Conservation (phyloP, 2,329 filamentous ascomycete genomes). For the Penicillium sp. region DNA sequence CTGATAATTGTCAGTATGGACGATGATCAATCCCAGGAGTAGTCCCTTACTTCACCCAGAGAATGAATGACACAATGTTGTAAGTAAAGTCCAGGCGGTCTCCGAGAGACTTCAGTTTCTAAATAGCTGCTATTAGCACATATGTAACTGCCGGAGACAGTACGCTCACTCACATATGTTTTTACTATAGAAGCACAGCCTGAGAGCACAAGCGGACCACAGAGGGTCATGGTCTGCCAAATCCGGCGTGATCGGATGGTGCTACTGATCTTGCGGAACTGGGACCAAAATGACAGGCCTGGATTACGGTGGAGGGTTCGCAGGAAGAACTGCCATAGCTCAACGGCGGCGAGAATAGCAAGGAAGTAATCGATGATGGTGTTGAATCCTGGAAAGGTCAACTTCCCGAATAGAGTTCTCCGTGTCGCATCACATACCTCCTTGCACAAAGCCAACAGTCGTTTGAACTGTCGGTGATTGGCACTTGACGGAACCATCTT, state of each 20-base stretch:
- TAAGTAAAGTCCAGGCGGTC: constrained; percentile 36
- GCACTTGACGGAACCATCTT: constrained; percentile 34
- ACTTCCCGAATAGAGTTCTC: too few relatives aligned
- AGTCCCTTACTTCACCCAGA: constrained; percentile 37
- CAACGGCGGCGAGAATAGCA: constrained; percentile 31
- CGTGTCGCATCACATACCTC: constrained; percentile 19
- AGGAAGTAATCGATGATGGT: constrained; percentile 35
- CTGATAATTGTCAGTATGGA: constrained; percentile 15
- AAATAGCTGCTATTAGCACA: neutral
- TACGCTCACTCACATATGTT: constrained; percentile 28
- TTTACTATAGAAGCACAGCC: constrained; percentile 38
- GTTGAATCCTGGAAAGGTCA: constrained; percentile 28
- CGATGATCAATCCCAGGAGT: too few relatives aligned
- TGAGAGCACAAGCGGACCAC: constrained; percentile 35
- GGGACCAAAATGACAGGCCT: constrained; percentile 25
- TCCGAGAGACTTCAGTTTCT: constrained; percentile 35
- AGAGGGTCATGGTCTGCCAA: constrained; percentile 36
- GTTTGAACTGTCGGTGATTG: constrained; percentile 35
- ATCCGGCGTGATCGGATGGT: constrained; percentile 32
- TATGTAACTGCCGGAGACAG: neutral
- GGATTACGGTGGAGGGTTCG: constrained; percentile 27
- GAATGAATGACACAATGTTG: constrained; percentile 36
- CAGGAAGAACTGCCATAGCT: constrained; percentile 38
- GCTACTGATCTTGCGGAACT: constrained; percentile 31
- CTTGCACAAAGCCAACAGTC: constrained; percentile 38